Evolutionary conservation across 495 filamentous ascomycete species (phyloP).

Genomic region (Amorphotheca resinae): DNA sequence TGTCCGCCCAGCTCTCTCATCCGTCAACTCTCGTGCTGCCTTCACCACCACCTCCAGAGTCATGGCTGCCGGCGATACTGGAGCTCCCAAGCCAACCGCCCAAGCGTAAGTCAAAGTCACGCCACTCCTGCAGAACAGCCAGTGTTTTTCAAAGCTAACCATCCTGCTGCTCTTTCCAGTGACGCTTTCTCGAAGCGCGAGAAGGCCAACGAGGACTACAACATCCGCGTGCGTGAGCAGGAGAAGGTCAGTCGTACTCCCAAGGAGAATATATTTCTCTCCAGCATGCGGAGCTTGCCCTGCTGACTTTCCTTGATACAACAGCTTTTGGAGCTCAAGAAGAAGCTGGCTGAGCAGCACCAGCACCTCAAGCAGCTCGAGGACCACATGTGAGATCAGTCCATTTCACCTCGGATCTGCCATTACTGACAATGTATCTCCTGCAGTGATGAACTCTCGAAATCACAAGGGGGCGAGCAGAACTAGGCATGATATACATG

Average conservation of each 20-base stretch:
- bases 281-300: background rate
- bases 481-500: slow-evolving; percentile 40
- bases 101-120: slow-evolving; percentile 27
- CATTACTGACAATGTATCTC: slow-evolving; percentile 4
- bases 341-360: slow-evolving; percentile 69
- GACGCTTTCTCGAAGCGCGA: slow-evolving; percentile 89
- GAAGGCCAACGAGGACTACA: slow-evolving; percentile 69
- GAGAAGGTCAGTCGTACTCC: slow-evolving; percentile 37
- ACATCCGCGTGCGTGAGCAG: slow-evolving; percentile 73
- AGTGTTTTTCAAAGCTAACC: slow-evolving; percentile 5
- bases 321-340: slow-evolving; percentile 51
- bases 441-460: slow-evolving; percentile 53
- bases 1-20: slow-evolving; percentile 36
- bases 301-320: background rate
- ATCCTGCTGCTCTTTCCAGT: slow-evolving; percentile 33
- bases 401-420: background rate
- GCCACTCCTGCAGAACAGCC: too few species aligned
- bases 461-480: slow-evolving; percentile 56
- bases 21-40: slow-evolving; percentile 32
- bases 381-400: slow-evolving; percentile 58
- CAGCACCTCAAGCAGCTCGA: slow-evolving; percentile 72
- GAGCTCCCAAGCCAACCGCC: slow-evolving; percentile 37
- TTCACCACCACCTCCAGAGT: slow-evolving; percentile 51
- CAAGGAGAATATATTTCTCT: too few species aligned
- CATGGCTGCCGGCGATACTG: slow-evolving; percentile 59